phyloP scores from a whole-genome alignment of 106 monocot species.

The Amphibolis antarctica region DNA sequence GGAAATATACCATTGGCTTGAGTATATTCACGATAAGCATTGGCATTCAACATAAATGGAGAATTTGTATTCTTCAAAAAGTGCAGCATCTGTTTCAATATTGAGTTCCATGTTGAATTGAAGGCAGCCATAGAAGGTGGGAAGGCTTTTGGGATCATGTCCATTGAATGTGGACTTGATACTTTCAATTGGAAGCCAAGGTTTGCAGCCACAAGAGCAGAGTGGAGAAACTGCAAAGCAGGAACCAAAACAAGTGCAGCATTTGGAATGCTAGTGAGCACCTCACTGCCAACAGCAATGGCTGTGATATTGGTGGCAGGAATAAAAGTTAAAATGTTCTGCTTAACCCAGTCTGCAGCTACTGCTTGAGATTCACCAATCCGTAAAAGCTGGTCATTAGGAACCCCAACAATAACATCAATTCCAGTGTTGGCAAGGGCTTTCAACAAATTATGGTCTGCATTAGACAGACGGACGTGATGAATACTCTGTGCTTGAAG shows the following conservation, averaged over 20 bases:
- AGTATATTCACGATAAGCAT: conserved; percentile 60
- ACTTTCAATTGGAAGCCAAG: conserved; percentile 73
- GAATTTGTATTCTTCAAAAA: conserved; percentile 71
- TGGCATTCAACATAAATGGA: conserved; percentile 75
- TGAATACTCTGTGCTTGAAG: conserved; percentile 46
- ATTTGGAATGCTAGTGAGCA: conserved; percentile 56
- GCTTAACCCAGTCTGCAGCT: conserved; percentile 82
- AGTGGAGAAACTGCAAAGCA: conserved; percentile 72
- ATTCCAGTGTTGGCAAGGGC: conserved; percentile 82
- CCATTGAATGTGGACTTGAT: conserved; percentile 66
- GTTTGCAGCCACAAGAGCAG: conserved; percentile 74
- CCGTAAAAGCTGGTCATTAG: conserved; percentile 51
- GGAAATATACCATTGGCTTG: conserved; percentile 58
- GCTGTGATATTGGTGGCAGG: conserved; percentile 79
- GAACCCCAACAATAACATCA: conserved; percentile 76
- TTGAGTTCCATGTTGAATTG: conserved; percentile 63
- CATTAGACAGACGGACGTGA: conserved; percentile 66
- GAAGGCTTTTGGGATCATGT: conserved; percentile 57
- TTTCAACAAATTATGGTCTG: conserved; percentile 56
- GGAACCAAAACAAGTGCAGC: conserved; percentile 75
- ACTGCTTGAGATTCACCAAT: conserved; percentile 54
- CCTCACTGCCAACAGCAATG: conserved; percentile 74
- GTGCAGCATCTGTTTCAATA: conserved; percentile 55
- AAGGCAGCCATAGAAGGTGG: conserved; percentile 78
- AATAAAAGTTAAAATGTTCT: conserved; percentile 54